phyloP scores from a whole-genome alignment of 371 early-diverging fungal genomes.

The Parasitella parasitica region DNA sequence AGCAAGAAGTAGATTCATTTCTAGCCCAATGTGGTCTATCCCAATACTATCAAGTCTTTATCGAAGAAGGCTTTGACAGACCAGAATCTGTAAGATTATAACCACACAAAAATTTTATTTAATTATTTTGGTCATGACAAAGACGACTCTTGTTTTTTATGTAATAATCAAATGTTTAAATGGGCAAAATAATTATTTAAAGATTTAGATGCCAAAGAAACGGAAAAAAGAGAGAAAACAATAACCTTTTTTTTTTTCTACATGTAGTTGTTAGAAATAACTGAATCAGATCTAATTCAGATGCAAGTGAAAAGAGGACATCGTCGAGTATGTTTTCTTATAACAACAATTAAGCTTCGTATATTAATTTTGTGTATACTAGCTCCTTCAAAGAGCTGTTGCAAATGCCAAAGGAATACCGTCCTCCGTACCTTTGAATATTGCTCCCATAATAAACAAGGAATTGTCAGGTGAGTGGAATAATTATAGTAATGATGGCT shows the following conservation, averaged over 20 bases:
- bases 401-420: constrained; percentile 34
- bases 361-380: neutral
- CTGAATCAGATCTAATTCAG: constrained; percentile 50
- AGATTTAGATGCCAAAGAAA: neutral
- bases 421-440: constrained; percentile 23
- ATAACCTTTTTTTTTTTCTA: constrained; percentile 2
- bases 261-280: constrained; percentile 46
- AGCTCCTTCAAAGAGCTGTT: constrained; percentile 45
- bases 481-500: neutral
- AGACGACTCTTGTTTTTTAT: constrained; percentile 1
- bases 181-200: neutral
- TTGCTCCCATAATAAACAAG: neutral
- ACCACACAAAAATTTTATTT: constrained; percentile 7
- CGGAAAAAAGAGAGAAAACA: neutral
- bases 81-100: constrained; percentile 34
- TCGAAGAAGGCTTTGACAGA: constrained; percentile 48
- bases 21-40: constrained; percentile 28
- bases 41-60: constrained; percentile 32
- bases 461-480: constrained; percentile 1
- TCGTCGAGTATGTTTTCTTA: constrained; percentile 40
- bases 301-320: constrained; percentile 54
- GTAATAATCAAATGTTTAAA: neutral
- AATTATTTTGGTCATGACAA: neutral
- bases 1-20: neutral
- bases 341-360: neutral